Evolutionary conservation across 495 filamentous ascomycete species (phyloP).

Genomic region (Trichoderma asperelloides): DNA sequence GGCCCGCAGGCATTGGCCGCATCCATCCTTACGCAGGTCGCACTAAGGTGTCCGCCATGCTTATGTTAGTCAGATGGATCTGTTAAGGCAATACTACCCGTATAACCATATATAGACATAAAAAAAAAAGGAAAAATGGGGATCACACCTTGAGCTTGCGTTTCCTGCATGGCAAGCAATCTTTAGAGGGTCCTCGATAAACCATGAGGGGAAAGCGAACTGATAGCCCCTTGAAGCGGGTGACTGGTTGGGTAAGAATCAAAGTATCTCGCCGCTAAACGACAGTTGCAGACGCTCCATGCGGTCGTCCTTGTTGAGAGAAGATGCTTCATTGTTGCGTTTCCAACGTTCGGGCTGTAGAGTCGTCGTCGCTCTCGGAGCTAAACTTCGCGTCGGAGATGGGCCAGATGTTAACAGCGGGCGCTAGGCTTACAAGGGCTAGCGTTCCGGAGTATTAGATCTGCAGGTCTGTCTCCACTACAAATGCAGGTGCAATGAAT

Average conservation of each 20-base stretch:
- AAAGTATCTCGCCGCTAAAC: background rate
- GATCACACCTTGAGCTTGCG: conserved; percentile 9
- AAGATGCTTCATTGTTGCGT: background rate
- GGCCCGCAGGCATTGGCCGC: conserved; percentile 10
- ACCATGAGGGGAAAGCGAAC: background rate
- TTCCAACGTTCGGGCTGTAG: background rate
- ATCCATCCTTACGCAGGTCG: conserved; percentile 7
- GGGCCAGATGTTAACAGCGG: background rate
- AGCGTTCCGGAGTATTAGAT: background rate
- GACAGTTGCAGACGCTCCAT: background rate
- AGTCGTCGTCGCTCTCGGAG: background rate
- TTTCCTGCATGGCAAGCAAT: conserved; percentile 9
- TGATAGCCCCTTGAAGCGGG: background rate
- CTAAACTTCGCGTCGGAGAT: background rate
- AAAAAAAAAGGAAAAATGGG: background rate
- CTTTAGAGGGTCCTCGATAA: conserved; percentile 11
- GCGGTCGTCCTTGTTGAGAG: background rate
- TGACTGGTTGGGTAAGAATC: background rate
- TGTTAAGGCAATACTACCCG: no score
- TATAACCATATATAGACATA: background rate
- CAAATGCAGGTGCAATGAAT: conserved; percentile 25
- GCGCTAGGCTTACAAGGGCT: background rate
- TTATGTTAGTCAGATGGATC: background rate
- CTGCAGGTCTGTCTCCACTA: background rate
- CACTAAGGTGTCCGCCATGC: background rate